phyloP scores from a whole-genome alignment of 83 land plant species.

The Picea mariana region DNA sequence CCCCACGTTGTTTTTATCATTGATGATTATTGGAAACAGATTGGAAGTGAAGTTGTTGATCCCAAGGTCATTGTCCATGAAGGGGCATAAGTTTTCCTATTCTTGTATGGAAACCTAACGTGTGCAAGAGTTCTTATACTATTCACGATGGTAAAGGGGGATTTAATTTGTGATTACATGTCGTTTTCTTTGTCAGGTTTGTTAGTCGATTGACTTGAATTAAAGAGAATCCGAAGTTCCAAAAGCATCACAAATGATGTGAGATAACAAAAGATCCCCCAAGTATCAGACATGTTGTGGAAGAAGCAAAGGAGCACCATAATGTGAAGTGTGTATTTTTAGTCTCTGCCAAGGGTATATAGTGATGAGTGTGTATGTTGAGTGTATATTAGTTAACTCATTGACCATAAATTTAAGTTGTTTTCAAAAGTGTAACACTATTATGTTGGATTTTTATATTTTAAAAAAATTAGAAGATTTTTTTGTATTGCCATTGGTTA shows the following conservation, averaged over 20 bases:
- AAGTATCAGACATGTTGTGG: conserved; percentile 66
- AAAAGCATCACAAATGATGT: conserved; percentile 43
- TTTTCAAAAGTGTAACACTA: too few relatives aligned
- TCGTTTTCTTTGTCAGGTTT: conserved; percentile 51
- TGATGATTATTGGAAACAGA: conserved; percentile 97
- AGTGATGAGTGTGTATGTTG: too few relatives aligned
- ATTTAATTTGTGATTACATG: background rate
- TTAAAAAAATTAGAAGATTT: too few relatives aligned
- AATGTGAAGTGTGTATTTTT: conserved; percentile 51
- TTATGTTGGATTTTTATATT: too few relatives aligned
- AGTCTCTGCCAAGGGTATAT: too few relatives aligned
- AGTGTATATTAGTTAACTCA: too few relatives aligned
- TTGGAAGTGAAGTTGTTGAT: conserved; percentile 48
- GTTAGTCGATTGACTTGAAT: conserved; percentile 79
- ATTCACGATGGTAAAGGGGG: background rate
- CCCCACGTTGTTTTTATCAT: conserved; percentile 87
- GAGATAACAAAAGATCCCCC: conserved; percentile 33
- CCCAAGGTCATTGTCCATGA: conserved; percentile 51
- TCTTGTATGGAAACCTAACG: background rate
- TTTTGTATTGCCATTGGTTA: too few relatives aligned
- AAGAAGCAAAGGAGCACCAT: conserved; percentile 68
- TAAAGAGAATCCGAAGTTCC: conserved; percentile 89
- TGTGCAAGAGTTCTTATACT: background rate
- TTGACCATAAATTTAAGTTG: too few relatives aligned
- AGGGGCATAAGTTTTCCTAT: conserved; percentile 56